Conservation (phyloP, 2,329 filamentous ascomycete species). For the Cryphonectria japonica region DNA sequence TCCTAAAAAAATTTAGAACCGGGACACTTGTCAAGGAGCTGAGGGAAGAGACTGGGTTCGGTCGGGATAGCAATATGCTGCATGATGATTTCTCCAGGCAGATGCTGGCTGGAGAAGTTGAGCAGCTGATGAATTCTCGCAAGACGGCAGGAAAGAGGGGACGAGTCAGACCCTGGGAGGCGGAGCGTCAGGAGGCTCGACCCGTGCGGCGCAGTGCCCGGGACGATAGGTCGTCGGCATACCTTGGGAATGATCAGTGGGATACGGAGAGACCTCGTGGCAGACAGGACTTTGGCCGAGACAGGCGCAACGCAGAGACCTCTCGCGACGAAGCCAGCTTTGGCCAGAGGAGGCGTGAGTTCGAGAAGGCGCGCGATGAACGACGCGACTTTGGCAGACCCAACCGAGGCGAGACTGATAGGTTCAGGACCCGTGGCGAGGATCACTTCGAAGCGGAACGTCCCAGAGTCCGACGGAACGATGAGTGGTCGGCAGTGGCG, state of each 20-base stretch:
- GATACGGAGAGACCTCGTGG: background rate
- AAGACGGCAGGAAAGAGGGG: background rate
- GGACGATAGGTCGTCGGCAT: background rate
- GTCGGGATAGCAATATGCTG: conserved; percentile 24
- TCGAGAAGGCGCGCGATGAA: conserved; percentile 3
- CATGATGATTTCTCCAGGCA: conserved; percentile 26
- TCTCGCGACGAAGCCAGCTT: background rate
- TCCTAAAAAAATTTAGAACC: conserved; percentile 58
- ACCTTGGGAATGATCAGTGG: background rate
- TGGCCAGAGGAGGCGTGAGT: conserved; percentile 5
- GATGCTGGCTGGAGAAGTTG: conserved; percentile 17
- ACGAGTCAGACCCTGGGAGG: background rate
- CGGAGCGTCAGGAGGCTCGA: background rate
- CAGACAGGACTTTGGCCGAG: background rate
- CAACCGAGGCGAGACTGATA: background rate
- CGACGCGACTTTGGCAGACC: background rate
- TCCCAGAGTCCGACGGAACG: background rate
- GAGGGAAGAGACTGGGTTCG: conserved; percentile 27
- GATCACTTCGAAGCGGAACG: background rate
- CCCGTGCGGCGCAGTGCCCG: background rate
- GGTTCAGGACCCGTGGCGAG: background rate
- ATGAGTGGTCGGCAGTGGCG: background rate
- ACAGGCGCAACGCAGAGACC: background rate
- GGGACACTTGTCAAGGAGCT: conserved; percentile 45
- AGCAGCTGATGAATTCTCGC: conserved; percentile 8